Base-by-base conservation (phyloP, 306 rosid species). In the Sicyos baderoa region DNA sequence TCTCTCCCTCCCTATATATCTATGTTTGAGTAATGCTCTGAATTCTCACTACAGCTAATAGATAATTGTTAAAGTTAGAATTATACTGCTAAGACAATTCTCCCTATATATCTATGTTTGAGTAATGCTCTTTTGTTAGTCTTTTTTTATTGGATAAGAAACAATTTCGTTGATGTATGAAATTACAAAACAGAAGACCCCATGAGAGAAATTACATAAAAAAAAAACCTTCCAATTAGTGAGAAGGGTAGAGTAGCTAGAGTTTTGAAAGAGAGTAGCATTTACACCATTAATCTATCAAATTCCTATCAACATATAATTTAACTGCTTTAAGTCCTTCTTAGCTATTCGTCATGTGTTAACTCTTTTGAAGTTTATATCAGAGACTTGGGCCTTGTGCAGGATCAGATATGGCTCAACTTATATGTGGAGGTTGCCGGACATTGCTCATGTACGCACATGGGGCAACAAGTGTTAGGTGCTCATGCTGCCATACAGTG, bases 381-480 rank as follows among this genome's bases (percentile, higher is more conserved):
- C 50, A 14, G 60, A 17, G 54, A 18, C 32, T 55, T 68, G 19
- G 73, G 19, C 59, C 3, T 23, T 52, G 40, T 84, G 85, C 84
- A 94, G 99, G 91, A 78, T 82, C 80, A 64, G 99, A 90, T 74
- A 90, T 88, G 95, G 83, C 99, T 79, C 97, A 86, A 75, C 89
- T 94, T 76, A 85, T 86, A 65, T 94, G 99, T 81, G 95, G 96
- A 81, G 95, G 99, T 7, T 94, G 99, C 84, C 85, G 97, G 81
- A 90, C 95, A 17, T 82, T 94, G 89, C 79, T 94, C 22, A 86
- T 94, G 99, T 85, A 88, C 78, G 78, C 97, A 37, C 86, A 89
- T 3, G 89, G 96, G 68, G 99, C 96, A 63, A 83, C 99, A 17
- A 94, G 99, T 66, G 99, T 94, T 74, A 86, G 96, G 81, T 94